Conservation (phyloP, 345 rosid genomes). For the Brassica juncea region DNA sequence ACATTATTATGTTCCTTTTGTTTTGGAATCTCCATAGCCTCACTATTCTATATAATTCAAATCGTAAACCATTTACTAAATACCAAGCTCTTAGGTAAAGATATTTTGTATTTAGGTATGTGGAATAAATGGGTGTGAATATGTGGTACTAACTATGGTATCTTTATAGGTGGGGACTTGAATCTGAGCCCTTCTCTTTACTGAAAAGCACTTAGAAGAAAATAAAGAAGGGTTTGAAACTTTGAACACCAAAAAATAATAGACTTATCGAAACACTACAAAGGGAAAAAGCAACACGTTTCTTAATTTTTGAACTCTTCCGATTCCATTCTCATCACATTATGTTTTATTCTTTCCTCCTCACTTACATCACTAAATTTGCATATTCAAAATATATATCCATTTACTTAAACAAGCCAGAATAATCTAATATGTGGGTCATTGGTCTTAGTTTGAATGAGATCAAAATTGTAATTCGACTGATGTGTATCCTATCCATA, state of each 20-base stretch:
- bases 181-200: conserved; percentile 39
- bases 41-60: background rate
- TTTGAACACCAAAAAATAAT: conserved; percentile 27
- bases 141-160: conserved; percentile 31
- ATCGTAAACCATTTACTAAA: background rate
- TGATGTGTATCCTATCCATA: background rate
- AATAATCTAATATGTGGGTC: background rate
- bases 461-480: background rate
- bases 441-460: background rate
- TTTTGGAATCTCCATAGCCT: background rate
- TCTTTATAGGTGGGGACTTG: conserved; percentile 41
- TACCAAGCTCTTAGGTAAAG: conserved; percentile 17
- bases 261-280: conserved; percentile 42
- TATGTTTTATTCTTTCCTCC: conserved; percentile 35
- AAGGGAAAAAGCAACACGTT: conserved; percentile 29
- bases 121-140: conserved; percentile 41
- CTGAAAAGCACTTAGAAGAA: conserved; percentile 36
- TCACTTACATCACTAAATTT: conserved; percentile 11
- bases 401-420: background rate
- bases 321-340: conserved; percentile 39
- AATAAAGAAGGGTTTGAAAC: conserved; percentile 35
- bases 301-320: conserved; percentile 37
- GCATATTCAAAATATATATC: background rate
- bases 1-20: background rate
- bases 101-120: background rate